Evolutionary conservation across 129 eudicot species (phyloP).

Genomic region (Escallonia rubra): DNA sequence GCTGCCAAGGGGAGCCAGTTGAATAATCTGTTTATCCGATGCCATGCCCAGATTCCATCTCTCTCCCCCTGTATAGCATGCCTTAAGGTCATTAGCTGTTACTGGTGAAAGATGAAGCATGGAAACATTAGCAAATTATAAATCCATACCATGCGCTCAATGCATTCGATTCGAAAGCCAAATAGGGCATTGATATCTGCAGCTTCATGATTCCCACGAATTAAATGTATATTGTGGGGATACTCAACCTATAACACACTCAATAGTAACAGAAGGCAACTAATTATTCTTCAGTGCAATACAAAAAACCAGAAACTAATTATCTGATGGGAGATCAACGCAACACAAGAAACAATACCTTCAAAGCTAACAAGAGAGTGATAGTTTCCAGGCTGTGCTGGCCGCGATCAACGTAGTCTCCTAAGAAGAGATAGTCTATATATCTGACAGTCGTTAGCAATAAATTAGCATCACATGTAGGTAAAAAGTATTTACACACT

Average conservation of each 20-base stretch:
- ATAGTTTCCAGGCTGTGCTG: conserved; percentile 99
- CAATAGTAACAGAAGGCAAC: conserved; percentile 5
- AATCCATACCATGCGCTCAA: conserved; percentile 83
- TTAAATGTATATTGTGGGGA: conserved; percentile 80
- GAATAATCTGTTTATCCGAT: conserved; percentile 82
- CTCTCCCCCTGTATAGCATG: conserved; percentile 71
- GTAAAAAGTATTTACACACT: neutral
- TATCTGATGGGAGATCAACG: neutral
- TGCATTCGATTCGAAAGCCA: conserved; percentile 97
- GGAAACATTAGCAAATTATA: neutral
- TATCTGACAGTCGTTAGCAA: conserved; percentile 48
- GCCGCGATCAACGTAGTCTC: conserved; percentile 98
- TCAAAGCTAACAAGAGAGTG: conserved; percentile 83
- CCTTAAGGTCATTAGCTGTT: conserved; percentile 2
- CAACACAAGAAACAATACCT: conserved; percentile 36
- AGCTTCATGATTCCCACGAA: conserved; percentile 99
- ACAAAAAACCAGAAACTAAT: conserved; percentile 1
- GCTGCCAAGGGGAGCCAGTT: conserved; percentile 97
- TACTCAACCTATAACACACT: conserved; percentile 61
- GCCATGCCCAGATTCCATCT: conserved; percentile 99
- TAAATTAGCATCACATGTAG: conserved; percentile 24
- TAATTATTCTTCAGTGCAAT: neutral
- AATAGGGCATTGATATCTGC: conserved; percentile 98
- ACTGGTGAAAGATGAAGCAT: neutral
- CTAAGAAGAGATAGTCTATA: conserved; percentile 97